Evolutionary conservation across 2,329 filamentous ascomycete species (phyloP).

Genomic region (Ilyonectria destructans): DNA sequence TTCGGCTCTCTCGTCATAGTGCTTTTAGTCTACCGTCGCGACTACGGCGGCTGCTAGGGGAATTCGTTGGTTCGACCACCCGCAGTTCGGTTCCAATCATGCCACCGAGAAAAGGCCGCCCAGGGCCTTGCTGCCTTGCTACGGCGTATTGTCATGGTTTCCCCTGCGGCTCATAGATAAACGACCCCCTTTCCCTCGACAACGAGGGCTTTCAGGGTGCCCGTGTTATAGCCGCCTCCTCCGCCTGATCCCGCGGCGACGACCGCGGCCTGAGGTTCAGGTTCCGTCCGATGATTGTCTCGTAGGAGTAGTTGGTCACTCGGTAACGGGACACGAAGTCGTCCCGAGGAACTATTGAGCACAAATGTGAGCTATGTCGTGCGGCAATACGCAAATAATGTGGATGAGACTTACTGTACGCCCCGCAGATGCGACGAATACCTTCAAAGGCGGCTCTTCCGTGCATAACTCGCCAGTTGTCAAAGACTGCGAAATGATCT

Average conservation of each 20-base stretch:
- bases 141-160: background rate
- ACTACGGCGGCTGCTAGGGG: slow-evolving; percentile 28
- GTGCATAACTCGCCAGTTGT: slow-evolving; percentile 96
- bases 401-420: slow-evolving; percentile 78
- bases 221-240: slow-evolving; percentile 20
- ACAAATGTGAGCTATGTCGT: slow-evolving; percentile 23
- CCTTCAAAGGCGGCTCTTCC: slow-evolving; percentile 89
- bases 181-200: background rate
- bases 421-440: slow-evolving; percentile 89
- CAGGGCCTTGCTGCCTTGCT: background rate
- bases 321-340: slow-evolving; percentile 86
- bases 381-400: background rate
- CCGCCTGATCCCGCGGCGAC: slow-evolving; percentile 18
- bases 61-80: background rate
- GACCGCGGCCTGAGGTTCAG: slow-evolving; percentile 48
- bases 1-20: slow-evolving; percentile 6
- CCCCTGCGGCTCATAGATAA: background rate
- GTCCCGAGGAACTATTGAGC: slow-evolving; percentile 78
- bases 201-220: slow-evolving; percentile 11
- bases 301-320: slow-evolving; percentile 76
- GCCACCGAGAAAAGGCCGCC: slow-evolving; percentile 7
- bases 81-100: slow-evolving; percentile 7
- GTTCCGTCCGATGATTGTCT: slow-evolving; percentile 60
- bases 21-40: slow-evolving; percentile 27
- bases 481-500: slow-evolving; percentile 76